phyloP scores from a whole-genome alignment of 441 rosid species.

The Populus hybrid region DNA sequence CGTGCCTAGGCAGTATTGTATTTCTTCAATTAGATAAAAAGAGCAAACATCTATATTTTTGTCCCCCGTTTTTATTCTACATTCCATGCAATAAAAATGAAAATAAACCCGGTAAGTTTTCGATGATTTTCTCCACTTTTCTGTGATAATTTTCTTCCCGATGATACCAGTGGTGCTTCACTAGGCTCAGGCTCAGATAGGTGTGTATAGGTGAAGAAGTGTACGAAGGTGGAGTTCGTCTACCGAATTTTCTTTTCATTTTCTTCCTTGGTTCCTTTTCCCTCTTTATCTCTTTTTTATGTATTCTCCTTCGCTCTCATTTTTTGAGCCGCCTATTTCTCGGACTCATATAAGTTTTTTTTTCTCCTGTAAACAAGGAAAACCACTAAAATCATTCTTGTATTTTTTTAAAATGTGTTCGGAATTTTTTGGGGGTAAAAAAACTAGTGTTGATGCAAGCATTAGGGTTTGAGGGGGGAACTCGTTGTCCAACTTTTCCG shows the following conservation, averaged over 20 bases:
- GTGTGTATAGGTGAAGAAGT: background rate
- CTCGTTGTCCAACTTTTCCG: background rate
- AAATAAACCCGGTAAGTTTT: background rate
- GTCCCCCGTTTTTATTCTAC: background rate
- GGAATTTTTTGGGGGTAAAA: no score
- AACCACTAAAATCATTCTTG: no score
- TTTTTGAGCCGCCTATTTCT: no score
- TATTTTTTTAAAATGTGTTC: no score
- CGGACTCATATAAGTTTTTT: no score
- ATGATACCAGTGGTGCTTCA: background rate
- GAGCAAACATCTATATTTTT: background rate
- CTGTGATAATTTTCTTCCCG: background rate
- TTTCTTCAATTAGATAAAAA: background rate
- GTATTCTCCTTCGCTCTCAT: no score
- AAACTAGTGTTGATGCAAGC: no score
- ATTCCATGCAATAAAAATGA: background rate
- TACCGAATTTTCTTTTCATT: background rate
- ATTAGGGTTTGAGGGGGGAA: no score
- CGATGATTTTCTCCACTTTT: background rate
- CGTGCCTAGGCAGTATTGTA: background rate
- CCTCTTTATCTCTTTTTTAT: no score
- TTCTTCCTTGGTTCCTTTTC: no score
- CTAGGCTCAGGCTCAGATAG: background rate
- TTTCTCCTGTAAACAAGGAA: no score
- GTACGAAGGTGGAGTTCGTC: background rate